Percentiles rank a stretch among this genome's conserved stretches.
Conservation (phyloP, 2,329 filamentous ascomycete species). For the Curvularia verruculosa region DNA sequence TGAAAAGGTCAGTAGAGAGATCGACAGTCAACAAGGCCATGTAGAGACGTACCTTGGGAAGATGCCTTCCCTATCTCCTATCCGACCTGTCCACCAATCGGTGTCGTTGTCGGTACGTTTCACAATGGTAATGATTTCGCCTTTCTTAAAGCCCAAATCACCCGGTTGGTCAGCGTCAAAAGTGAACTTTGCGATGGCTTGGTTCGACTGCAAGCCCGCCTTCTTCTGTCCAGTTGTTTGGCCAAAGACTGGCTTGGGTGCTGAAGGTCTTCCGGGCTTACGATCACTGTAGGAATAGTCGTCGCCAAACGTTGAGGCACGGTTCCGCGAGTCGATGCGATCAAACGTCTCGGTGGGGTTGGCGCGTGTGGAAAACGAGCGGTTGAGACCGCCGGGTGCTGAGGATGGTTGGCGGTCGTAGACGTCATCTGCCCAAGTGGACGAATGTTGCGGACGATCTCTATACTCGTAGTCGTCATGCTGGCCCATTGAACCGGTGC, state of each 20-base stretch:
- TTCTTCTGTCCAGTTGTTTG: conserved; percentile 56
- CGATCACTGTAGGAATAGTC: conserved; percentile 63
- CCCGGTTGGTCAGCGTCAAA: conserved; percentile 94
- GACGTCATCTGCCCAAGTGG: conserved; percentile 76
- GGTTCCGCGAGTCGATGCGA: conserved; percentile 45
- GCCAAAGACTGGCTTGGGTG: conserved; percentile 86
- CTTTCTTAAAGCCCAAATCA: conserved; percentile 95
- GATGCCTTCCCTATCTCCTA: conserved; percentile 84
- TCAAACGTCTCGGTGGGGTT: conserved; percentile 60
- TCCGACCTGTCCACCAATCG: conserved; percentile 97
- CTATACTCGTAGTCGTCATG: conserved; percentile 58
- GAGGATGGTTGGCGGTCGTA: conserved; percentile 65
- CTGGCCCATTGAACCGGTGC: conserved; percentile 46
- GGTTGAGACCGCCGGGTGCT: conserved; percentile 46
- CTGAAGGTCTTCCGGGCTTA: conserved; percentile 78
- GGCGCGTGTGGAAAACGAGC: conserved; percentile 59
- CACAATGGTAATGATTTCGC: conserved; percentile 90
- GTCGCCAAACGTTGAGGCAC: conserved; percentile 52
- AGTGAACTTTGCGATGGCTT: conserved; percentile 88
- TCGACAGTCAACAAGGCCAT: neutral
- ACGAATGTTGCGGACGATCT: conserved; percentile 65
- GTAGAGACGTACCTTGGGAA: conserved; percentile 73
- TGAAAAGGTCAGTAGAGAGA: neutral
- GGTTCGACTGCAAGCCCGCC: conserved; percentile 64
- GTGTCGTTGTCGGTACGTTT: conserved; percentile 94